Percentiles rank a stretch among this genome's conserved stretches.
Evolutionary conservation across 345 rosid species (phyloP).

Genomic region (Rhizophora mangle): DNA sequence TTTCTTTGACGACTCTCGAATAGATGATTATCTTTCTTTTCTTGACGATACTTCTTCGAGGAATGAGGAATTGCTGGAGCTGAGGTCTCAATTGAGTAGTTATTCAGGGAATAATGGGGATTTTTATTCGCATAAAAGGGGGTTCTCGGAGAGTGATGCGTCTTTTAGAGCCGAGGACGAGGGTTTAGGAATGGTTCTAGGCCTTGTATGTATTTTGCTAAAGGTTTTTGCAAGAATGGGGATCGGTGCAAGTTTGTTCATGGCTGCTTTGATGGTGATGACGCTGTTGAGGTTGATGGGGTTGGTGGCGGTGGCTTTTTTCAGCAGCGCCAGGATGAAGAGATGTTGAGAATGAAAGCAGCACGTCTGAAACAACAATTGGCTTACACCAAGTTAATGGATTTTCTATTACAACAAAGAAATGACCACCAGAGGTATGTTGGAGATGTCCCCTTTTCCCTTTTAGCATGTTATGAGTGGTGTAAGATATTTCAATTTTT

Average conservation of each 20-base stretch:
- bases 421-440: constrained; percentile 66
- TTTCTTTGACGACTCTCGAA: constrained; percentile 54
- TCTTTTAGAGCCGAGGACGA: constrained; percentile 53
- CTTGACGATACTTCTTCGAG: constrained; percentile 59
- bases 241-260: constrained; percentile 58
- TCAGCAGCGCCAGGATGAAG: constrained; percentile 57
- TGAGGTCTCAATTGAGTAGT: constrained; percentile 37
- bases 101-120: constrained; percentile 41
- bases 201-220: constrained; percentile 66
- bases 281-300: constrained; percentile 25
- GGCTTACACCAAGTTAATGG: constrained; percentile 62
- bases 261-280: constrained; percentile 46
- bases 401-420: constrained; percentile 57
- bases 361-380: constrained; percentile 56
- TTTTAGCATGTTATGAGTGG: too few species aligned
- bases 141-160: constrained; percentile 78
- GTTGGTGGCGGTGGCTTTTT: constrained; percentile 35
- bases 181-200: constrained; percentile 40
- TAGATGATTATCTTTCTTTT: constrained; percentile 66
- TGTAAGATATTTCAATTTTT: background rate
- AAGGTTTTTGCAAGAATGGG: constrained; percentile 80
- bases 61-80: constrained; percentile 45
- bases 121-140: constrained; percentile 63
- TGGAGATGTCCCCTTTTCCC: background rate
- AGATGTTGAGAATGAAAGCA: constrained; percentile 56